Evolutionary conservation across 2,329 filamentous ascomycete genomes (phyloP).

Genomic region (Exophiala oligosperma): DNA sequence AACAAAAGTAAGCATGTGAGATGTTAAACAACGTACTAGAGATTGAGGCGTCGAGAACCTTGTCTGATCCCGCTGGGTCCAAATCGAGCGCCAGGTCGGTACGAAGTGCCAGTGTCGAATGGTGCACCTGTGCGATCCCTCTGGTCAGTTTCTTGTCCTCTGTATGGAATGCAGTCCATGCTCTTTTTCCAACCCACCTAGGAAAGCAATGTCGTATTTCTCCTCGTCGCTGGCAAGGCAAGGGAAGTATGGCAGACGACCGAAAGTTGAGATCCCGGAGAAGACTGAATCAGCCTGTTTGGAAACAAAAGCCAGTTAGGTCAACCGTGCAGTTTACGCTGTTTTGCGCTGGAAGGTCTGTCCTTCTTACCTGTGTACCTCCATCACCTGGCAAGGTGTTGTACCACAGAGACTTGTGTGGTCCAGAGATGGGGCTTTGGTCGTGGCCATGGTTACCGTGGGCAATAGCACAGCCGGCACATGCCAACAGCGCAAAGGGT

Average conservation of each 20-base stretch:
- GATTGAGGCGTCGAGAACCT: constrained; percentile 80
- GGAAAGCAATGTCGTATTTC: constrained; percentile 82
- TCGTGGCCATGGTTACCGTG: constrained; percentile 59
- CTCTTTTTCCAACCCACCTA: constrained; percentile 52
- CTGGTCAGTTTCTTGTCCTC: not conserved
- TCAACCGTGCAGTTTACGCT: not conserved
- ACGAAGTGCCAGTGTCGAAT: constrained; percentile 84
- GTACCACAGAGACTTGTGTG: constrained; percentile 77
- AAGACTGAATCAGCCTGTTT: constrained; percentile 79
- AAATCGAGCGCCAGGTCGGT: constrained; percentile 79
- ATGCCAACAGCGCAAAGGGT: constrained; percentile 31
- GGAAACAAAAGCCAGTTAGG: not conserved
- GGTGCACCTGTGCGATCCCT: constrained; percentile 61
- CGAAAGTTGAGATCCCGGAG: constrained; percentile 84
- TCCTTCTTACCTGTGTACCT: constrained; percentile 67
- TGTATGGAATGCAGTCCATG: too few relatives aligned
- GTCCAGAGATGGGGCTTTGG: constrained; percentile 65
- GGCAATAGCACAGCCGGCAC: constrained; percentile 55
- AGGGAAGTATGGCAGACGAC: constrained; percentile 73
- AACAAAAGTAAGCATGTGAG: constrained; percentile 28
- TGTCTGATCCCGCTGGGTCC: constrained; percentile 83
- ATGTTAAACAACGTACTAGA: constrained; percentile 66
- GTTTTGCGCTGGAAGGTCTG: not conserved
- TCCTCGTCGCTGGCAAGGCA: constrained; percentile 70
- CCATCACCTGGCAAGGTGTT: constrained; percentile 80